Evolutionary conservation across 2,329 filamentous ascomycete genomes (phyloP).

Genomic region (Aspergillus hortae): DNA sequence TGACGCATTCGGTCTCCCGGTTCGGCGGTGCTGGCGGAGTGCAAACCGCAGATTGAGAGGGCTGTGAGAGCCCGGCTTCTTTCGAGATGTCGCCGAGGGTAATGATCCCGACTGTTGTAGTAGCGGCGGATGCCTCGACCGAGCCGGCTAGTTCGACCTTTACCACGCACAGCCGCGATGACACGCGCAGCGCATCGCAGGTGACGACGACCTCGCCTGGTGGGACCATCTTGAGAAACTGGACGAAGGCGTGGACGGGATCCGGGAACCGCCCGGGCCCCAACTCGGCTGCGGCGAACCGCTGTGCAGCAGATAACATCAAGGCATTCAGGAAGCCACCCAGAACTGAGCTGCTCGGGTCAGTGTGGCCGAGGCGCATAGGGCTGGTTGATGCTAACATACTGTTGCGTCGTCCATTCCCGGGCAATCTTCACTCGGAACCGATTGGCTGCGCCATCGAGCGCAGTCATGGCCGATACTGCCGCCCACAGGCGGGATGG

Average conservation of each 20-base stretch:
- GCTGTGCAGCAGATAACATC: slow-evolving; percentile 15
- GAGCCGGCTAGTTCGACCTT: slow-evolving; percentile 9
- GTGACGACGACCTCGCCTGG: slow-evolving; percentile 14
- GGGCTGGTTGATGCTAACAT: not conserved
- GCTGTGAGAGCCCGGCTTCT: slow-evolving; percentile 15
- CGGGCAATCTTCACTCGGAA: slow-evolving; percentile 14
- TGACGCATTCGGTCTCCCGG: slow-evolving; percentile 15
- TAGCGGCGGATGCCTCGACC: not conserved
- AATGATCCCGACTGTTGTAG: slow-evolving; percentile 11
- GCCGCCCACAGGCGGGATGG: slow-evolving; percentile 13
- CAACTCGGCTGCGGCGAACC: slow-evolving; percentile 12
- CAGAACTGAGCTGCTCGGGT: slow-evolving; percentile 18
- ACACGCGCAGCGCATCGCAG: slow-evolving; percentile 13
- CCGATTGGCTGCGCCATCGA: slow-evolving; percentile 9
- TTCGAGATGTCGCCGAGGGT: slow-evolving; percentile 16
- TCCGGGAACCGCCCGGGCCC: slow-evolving; percentile 12
- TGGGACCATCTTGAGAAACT: slow-evolving; percentile 17
- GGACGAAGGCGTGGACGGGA: slow-evolving; percentile 18
- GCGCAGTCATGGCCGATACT: slow-evolving; percentile 11
- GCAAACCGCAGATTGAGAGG: not conserved
- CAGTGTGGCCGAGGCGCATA: not conserved
- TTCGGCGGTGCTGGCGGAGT: slow-evolving; percentile 5
- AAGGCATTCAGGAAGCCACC: slow-evolving; percentile 19
- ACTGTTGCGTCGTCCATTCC: slow-evolving; percentile 23
- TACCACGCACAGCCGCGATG: slow-evolving; percentile 17